phyloP scores from a whole-genome alignment of 306 rosid genomes.

The Lithocarpus polystachyus region DNA sequence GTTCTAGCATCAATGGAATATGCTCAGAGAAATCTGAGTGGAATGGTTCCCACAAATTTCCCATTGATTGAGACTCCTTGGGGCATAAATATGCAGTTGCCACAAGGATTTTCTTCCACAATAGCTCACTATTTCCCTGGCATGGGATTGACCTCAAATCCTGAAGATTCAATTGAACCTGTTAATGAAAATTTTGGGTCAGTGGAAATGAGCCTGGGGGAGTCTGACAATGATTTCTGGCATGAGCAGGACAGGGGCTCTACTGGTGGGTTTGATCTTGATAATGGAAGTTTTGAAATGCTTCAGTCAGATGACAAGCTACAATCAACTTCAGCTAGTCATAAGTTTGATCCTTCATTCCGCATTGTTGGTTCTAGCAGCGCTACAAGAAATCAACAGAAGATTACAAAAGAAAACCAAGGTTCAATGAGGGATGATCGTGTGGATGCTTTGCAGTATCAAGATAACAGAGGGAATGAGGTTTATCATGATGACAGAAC shows the following conservation, averaged over 20 bases:
- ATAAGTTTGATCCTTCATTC: constrained; percentile 46
- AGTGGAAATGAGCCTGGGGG: constrained; percentile 50
- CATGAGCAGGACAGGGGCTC: constrained; percentile 82
- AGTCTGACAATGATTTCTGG: constrained; percentile 77
- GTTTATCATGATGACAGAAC: constrained; percentile 63
- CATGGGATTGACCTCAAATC: constrained; percentile 48
- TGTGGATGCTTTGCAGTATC: constrained; percentile 58
- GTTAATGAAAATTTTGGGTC: constrained; percentile 58
- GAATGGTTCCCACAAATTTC: constrained; percentile 55
- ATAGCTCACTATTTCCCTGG: constrained; percentile 75
- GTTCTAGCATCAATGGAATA: constrained; percentile 78
- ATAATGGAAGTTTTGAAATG: constrained; percentile 73
- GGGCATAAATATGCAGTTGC: constrained; percentile 76
- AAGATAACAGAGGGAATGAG: constrained; percentile 66
- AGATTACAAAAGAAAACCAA: constrained; percentile 54
- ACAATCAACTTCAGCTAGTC: constrained; percentile 73
- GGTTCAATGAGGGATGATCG: constrained; percentile 49
- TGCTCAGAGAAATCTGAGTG: constrained; percentile 68
- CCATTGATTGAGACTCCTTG: constrained; percentile 80
- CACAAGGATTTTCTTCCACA: constrained; percentile 73
- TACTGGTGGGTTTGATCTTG: constrained; percentile 59
- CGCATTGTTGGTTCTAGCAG: constrained; percentile 43
- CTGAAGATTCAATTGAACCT: constrained; percentile 55
- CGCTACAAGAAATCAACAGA: constrained; percentile 47
- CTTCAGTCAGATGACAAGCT: constrained; percentile 63